Conservation (phyloP, 2,329 filamentous ascomycete species). For the Rachicladosporium sp. region DNA sequence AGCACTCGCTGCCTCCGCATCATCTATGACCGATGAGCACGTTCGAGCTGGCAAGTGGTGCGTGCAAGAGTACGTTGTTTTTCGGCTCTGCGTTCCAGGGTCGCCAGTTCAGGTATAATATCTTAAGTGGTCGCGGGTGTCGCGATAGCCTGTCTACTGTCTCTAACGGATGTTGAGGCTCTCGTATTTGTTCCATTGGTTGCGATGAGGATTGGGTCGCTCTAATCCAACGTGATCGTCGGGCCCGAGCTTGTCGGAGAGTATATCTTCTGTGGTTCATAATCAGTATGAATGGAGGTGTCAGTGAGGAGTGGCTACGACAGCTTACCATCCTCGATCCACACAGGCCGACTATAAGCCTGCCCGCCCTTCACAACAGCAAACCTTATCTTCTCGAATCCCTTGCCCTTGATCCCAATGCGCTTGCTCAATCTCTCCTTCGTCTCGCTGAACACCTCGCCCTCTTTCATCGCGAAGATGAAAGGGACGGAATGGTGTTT, state of each 20-base stretch:
- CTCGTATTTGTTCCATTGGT: constrained; percentile 48
- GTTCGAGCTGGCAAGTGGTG: no score
- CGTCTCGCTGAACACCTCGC: constrained; percentile 78
- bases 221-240: constrained; percentile 42
- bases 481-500: constrained; percentile 84
- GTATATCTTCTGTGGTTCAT: constrained; percentile 27
- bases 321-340: constrained; percentile 72
- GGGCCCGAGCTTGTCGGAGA: constrained; percentile 30
- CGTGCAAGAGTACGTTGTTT: no score
- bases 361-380: constrained; percentile 54
- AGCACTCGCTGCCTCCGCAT: no score
- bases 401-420: constrained; percentile 92
- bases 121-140: no score
- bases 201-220: constrained; percentile 49
- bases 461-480: constrained; percentile 74
- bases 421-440: constrained; percentile 89
- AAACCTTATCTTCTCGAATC: constrained; percentile 97
- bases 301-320: background rate
- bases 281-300: background rate
- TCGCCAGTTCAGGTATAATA: no score
- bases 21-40: no score
- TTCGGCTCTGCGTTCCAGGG: no score
- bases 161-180: constrained; percentile 49
- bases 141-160: no score
- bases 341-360: constrained; percentile 65